A percentile compares a stretch with the other conserved stretches of the same genome.
phyloP scores from a whole-genome alignment of 495 filamentous ascomycete genomes.

The Darksidea phi region DNA sequence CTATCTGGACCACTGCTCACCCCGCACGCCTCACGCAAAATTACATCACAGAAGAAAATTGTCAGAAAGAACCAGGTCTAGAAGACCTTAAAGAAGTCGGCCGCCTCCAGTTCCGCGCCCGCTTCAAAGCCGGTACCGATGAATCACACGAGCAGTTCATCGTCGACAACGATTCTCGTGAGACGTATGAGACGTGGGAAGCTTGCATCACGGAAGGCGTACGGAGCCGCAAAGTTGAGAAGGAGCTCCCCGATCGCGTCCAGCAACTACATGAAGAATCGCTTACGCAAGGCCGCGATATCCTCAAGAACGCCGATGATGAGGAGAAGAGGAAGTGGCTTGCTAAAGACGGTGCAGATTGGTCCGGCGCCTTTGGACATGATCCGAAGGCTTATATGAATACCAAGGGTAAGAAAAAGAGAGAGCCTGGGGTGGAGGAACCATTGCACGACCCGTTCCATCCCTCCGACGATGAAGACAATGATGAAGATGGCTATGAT shows the following conservation, averaged over 20 bases:
- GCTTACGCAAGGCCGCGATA: slow-evolving; percentile 71
- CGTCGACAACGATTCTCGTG: slow-evolving; percentile 80
- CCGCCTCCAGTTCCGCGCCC: slow-evolving; percentile 70
- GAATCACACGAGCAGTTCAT: slow-evolving; percentile 81
- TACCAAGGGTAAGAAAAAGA: slow-evolving; percentile 50
- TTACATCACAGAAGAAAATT: slow-evolving; percentile 76
- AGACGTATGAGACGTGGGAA: slow-evolving; percentile 94
- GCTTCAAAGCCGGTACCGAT: slow-evolving; percentile 88
- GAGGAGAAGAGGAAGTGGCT: slow-evolving; percentile 77
- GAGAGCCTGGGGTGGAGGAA: slow-evolving; percentile 55
- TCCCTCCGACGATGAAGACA: slow-evolving; percentile 48
- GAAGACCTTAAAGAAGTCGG: slow-evolving; percentile 77
- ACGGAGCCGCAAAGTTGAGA: slow-evolving; percentile 61
- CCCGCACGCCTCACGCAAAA: slow-evolving; percentile 78
- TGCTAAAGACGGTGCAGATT: slow-evolving; percentile 75
- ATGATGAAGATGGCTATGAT: slow-evolving; percentile 44
- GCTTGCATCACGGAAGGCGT: slow-evolving; percentile 85
- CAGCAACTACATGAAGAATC: slow-evolving; percentile 75
- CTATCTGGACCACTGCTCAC: slow-evolving; percentile 79
- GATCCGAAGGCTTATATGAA: slow-evolving; percentile 60
- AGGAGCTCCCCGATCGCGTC: slow-evolving; percentile 64
- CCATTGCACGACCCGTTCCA: slow-evolving; percentile 59
- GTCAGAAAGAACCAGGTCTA: slow-evolving; percentile 58
- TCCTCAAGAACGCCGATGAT: slow-evolving; percentile 66
- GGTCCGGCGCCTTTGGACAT: slow-evolving; percentile 80